phyloP scores from a whole-genome alignment of 139 green algal species.

The Axilococcus clingmanii region DNA sequence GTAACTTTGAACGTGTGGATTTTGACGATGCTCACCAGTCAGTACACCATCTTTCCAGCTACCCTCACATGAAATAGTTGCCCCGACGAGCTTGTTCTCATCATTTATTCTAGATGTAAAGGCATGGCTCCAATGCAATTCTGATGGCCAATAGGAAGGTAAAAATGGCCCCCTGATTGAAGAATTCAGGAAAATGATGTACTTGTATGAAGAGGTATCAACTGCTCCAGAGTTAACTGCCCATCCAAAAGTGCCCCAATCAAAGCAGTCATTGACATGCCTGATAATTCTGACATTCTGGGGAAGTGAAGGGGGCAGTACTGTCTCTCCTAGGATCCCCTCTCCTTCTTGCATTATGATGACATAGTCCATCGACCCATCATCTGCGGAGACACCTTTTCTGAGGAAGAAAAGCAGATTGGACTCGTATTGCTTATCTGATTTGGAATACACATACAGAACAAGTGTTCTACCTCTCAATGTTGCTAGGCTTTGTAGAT shows the following conservation, averaged over 20 bases:
- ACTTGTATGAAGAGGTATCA: not conserved
- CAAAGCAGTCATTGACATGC: conserved; percentile 41
- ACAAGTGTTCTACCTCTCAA: not conserved
- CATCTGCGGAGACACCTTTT: conserved; percentile 24
- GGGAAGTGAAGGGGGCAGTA: conserved; percentile 13
- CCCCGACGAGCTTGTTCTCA: not conserved
- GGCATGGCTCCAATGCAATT: not conserved
- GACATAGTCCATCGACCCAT: conserved; percentile 38
- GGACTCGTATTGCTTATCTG: conserved; percentile 29
- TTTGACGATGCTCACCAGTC: not conserved
- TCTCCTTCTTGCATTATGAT: conserved; percentile 28
- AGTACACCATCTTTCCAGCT: not conserved
- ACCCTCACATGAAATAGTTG: not conserved
- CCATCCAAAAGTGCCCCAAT: conserved; percentile 51
- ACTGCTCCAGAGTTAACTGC: not conserved
- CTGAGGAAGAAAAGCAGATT: conserved; percentile 40
- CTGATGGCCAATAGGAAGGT: not conserved
- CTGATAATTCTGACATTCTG: conserved; percentile 32
- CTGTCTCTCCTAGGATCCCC: not conserved
- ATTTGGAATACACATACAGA: not conserved
- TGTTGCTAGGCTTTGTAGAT: no score
- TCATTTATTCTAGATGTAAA: not conserved
- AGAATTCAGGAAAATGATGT: conserved; percentile 4
- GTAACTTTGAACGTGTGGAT: not conserved
- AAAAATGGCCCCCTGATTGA: not conserved